Conservation (phyloP, 805 yeast species). For the Tetrapisispora namnaoensis region DNA sequence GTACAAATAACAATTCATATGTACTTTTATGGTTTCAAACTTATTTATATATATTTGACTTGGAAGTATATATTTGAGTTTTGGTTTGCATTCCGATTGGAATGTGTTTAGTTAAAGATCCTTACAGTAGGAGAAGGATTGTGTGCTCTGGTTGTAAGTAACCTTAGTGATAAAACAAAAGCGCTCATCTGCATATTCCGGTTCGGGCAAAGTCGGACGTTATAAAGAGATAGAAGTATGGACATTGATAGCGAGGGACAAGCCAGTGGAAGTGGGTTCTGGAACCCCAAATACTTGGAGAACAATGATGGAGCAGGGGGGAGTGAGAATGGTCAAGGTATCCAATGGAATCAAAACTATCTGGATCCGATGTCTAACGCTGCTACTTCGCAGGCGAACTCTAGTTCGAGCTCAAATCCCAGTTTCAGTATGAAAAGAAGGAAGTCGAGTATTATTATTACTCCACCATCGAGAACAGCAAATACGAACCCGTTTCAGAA, state of each 20-base stretch:
- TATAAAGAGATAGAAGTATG: neutral
- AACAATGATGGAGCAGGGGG: neutral
- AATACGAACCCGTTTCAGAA: conserved; percentile 33
- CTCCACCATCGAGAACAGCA: conserved; percentile 38
- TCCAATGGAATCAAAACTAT: neutral
- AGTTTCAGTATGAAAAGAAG: conserved; percentile 15
- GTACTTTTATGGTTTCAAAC: no score
- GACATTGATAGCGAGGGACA: neutral
- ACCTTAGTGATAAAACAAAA: no score
- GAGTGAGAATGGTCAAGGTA: neutral
- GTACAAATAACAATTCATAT: no score
- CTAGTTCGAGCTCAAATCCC: neutral
- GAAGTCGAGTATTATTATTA: conserved; percentile 27
- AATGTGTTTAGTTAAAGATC: no score
- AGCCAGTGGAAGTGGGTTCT: conserved; percentile 4
- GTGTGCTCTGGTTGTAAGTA: no score
- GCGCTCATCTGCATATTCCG: no score
- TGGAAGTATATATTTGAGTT: no score
- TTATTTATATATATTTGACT: no score
- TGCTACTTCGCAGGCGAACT: neutral
- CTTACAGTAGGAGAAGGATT: no score
- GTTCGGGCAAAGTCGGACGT: no score
- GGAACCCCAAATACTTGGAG: conserved; percentile 14
- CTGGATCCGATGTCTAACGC: neutral
- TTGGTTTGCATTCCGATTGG: no score